phyloP scores from a whole-genome alignment of 2,329 filamentous ascomycete species.

The Aspergillus sp. region DNA sequence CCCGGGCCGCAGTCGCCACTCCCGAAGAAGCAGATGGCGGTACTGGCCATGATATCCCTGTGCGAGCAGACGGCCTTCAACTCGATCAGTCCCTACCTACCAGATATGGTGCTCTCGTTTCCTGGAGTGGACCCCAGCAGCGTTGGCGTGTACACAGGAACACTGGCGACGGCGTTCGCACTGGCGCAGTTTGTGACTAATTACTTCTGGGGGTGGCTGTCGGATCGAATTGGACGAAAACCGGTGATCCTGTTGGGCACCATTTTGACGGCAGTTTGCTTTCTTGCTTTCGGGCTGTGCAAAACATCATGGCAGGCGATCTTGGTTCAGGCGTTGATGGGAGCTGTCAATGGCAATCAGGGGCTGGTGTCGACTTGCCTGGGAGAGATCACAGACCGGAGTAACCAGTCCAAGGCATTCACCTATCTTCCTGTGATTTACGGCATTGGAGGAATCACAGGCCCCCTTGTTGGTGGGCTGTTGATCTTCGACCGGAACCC shows the following conservation, averaged over 20 bases:
- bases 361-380: conserved; percentile 88
- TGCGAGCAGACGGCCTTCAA: conserved; percentile 95
- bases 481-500: conserved; percentile 59
- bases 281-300: conserved; percentile 81
- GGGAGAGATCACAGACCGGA: conserved; percentile 89
- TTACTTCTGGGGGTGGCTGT: conserved; percentile 81
- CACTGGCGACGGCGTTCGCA: conserved; percentile 85
- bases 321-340: conserved; percentile 80
- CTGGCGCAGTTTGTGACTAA: conserved; percentile 88
- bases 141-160: conserved; percentile 79
- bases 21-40: conserved; percentile 70
- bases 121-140: conserved; percentile 64
- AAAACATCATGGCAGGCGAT: conserved; percentile 74
- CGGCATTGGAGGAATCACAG: conserved; percentile 85
- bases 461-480: conserved; percentile 81
- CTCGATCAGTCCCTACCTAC: conserved; percentile 90
- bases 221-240: conserved; percentile 70
- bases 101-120: conserved; percentile 82
- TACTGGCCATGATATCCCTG: conserved; percentile 80
- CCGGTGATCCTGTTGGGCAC: conserved; percentile 77
- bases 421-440: conserved; percentile 96
- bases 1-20: conserved; percentile 54
- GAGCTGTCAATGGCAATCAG: conserved; percentile 87
- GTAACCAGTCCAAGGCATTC: conserved; percentile 88
- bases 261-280: conserved; percentile 70